A percentile compares a stretch with the other conserved stretches of the same genome.
phyloP scores from a whole-genome alignment of 2,329 filamentous ascomycete species.

The Alternaria conjuncta region DNA sequence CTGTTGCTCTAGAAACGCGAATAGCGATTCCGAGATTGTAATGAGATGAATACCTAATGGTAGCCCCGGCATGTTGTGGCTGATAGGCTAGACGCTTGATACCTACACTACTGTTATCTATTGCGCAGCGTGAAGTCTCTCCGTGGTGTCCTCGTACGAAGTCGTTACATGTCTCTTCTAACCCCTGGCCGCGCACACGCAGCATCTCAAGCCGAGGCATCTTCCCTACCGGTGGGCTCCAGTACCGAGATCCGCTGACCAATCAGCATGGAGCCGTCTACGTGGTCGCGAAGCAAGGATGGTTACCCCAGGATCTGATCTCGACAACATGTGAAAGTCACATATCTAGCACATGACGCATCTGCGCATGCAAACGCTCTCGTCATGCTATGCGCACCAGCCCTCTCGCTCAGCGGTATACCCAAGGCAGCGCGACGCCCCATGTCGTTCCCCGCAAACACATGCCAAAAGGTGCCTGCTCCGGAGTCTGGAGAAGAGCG shows the following conservation, averaged over 20 bases:
- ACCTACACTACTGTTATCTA: neutral
- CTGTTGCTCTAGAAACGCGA: neutral
- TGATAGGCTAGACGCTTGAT: neutral
- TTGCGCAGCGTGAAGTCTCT: neutral
- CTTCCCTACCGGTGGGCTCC: neutral
- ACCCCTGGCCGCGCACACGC: neutral
- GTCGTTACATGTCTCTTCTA: neutral
- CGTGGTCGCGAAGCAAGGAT: neutral
- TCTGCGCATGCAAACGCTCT: neutral
- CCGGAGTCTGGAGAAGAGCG: neutral
- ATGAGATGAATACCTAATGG: neutral
- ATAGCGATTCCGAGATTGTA: neutral
- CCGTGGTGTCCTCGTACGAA: slow-evolving; percentile 2
- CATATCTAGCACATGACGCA: neutral
- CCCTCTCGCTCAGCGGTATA: neutral
- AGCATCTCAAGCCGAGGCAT: slow-evolving; percentile 6
- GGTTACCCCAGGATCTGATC: neutral
- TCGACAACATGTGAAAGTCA: neutral
- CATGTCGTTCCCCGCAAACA: neutral
- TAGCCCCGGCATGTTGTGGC: neutral
- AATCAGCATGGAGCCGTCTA: neutral
- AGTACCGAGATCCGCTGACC: neutral
- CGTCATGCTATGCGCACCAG: neutral
- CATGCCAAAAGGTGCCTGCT: neutral
- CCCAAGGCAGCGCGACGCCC: neutral